Base-by-base conservation (phyloP, 345 rosid genomes). In the Murraya koenigii region DNA sequence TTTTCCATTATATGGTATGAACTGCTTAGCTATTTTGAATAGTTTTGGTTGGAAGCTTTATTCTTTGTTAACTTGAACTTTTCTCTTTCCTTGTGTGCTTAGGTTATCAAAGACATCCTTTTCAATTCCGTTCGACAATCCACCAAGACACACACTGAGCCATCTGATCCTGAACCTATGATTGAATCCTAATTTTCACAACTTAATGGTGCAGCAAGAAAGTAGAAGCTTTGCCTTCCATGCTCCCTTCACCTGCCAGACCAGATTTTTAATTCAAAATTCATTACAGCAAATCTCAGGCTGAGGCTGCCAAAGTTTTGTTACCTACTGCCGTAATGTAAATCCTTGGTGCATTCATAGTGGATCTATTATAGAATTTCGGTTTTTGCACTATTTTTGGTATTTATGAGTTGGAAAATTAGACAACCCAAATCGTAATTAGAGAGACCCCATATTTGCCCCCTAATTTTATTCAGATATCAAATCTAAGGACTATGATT, bases 51-150 rank as follows among this genome's bases (percentile, higher is more conserved):
- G n/a, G 28, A 2, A 6, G 35, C n/a, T 69, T 32, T 54, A 20
- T 28, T 9, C 8, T 79, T 13, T 32, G 49, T 28, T 69, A 26
- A 36, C 52, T 75, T 49, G 17, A 62, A 55, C 41, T 47, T 52
- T 25, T 66, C 54, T 71, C 70, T 73, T 19, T 30, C 56, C 64
- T 62, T 35, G 5, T 35, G 60, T 35, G 8, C 47, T 36, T 71
- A 96, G 99, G 99, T 97, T 76, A 94, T 97, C 84, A 97, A 97
- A 84, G 97, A 94, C 87, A 89, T 90, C 66, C 92, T 97, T 71
- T 97, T 97, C 91, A 97, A 97, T 80, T 91, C 98, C 1, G 90
- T 88, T 62, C 87, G 89, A 1, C 96, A 86, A 80, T 83, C 97
- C 20, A 87, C 84, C 62, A 88, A 85, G 81, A 71, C 87, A 75